A percentile compares a stretch with the other conserved stretches of the same genome.
These are phyloP conservation scores for Salvia miltiorrhiza DNA, from an alignment of 257 asterid genomes.

Conservation along the genomic window DNA sequence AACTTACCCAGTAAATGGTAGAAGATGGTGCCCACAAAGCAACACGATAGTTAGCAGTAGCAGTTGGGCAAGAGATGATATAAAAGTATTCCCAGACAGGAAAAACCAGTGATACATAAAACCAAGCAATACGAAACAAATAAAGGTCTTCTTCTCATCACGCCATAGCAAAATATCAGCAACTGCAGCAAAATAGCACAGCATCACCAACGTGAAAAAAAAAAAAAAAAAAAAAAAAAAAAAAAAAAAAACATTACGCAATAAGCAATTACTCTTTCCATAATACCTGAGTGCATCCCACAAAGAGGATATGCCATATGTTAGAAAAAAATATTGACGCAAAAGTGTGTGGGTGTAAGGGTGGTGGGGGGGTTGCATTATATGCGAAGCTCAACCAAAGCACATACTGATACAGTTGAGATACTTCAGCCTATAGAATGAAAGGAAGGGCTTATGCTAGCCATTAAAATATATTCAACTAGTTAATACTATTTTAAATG, in stretches of 20 bases:
- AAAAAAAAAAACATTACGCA: neutral
- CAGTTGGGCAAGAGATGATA: slow-evolving; percentile 70
- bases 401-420: neutral
- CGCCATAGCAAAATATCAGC: slow-evolving; percentile 96
- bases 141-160: slow-evolving; percentile 74
- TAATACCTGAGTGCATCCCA: neutral
- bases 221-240: slow-evolving; percentile 4
- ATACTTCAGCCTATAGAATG: slow-evolving; percentile 12
- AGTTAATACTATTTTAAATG: slow-evolving; percentile 5
- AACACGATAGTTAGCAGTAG: slow-evolving; percentile 53
- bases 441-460: neutral
- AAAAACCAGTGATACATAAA: slow-evolving; percentile 80
- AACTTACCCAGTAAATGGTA: slow-evolving; percentile 69
- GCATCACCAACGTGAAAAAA: slow-evolving; percentile 25
- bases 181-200: slow-evolving; percentile 51
- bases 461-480: slow-evolving; percentile 17
- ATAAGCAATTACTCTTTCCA: neutral
- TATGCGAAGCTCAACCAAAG: slow-evolving; percentile 12
- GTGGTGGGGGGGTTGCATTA: neutral
- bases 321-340: neutral
- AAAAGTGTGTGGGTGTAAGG: neutral
- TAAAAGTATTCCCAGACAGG: slow-evolving; percentile 66
- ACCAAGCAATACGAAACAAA: slow-evolving; percentile 51
- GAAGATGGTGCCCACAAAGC: slow-evolving; percentile 55
- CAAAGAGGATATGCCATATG: neutral